A percentile compares a stretch with the other conserved stretches of the same genome.
phyloP scores from a whole-genome alignment of 306 rosid species.

The Quercus bicolor region DNA sequence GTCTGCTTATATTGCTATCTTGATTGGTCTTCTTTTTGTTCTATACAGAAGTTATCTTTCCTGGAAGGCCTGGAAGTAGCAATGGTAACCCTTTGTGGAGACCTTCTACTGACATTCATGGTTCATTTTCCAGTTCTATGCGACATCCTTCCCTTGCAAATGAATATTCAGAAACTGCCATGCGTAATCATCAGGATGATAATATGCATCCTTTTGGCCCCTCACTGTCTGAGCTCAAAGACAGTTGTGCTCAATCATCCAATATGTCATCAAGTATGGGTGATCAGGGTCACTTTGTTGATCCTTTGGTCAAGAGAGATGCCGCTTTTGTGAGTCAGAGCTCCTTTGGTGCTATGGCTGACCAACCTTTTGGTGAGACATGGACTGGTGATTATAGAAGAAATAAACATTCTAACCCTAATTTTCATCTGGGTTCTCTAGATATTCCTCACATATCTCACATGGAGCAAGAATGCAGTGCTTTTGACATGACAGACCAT shows the following conservation, averaged over 20 bases:
- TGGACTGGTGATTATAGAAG: constrained; percentile 39
- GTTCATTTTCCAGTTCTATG: constrained; percentile 31
- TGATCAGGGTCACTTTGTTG: constrained; percentile 50
- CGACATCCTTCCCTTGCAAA: constrained; percentile 27
- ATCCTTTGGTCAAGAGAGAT: constrained; percentile 41
- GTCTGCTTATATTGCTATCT: neutral
- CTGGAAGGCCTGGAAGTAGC: constrained; percentile 43
- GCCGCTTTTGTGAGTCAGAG: constrained; percentile 30
- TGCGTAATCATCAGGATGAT: constrained; percentile 38
- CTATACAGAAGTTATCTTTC: constrained; percentile 37
- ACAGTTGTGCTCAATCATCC: constrained; percentile 48
- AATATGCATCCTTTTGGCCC: constrained; percentile 74
- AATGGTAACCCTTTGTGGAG: constrained; percentile 33
- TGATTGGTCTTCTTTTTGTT: constrained; percentile 11
- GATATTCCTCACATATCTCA: constrained; percentile 38
- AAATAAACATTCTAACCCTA: constrained; percentile 34
- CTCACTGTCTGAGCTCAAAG: constrained; percentile 63
- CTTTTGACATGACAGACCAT: constrained; percentile 42
- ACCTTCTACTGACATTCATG: constrained; percentile 22
- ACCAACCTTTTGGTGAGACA: constrained; percentile 42
- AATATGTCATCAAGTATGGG: constrained; percentile 43
- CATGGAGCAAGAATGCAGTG: constrained; percentile 33
- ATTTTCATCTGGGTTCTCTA: constrained; percentile 38
- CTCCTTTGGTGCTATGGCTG: constrained; percentile 36
- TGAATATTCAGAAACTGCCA: constrained; percentile 34